phyloP scores from a whole-genome alignment of 805 yeast genomes.

The Millerozyma miso region DNA sequence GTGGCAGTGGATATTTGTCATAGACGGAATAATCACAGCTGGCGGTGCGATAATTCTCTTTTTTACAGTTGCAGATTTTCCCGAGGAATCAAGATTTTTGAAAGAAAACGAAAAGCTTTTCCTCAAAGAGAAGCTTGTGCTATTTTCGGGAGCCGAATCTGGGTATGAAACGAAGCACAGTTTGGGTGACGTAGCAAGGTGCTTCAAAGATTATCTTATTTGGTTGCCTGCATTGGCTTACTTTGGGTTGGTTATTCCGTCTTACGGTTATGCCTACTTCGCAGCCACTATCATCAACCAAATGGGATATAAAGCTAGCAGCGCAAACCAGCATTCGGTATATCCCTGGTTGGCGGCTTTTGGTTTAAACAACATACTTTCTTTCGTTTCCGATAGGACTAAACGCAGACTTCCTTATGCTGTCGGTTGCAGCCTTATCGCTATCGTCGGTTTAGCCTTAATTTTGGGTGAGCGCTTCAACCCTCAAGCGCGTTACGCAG shows the following conservation, averaged over 20 bases:
- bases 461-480: constrained; percentile 42
- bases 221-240: constrained; percentile 58
- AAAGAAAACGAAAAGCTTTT: constrained; percentile 49
- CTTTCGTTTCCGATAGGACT: constrained; percentile 55
- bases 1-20: constrained; percentile 51
- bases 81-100: constrained; percentile 56
- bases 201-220: constrained; percentile 57
- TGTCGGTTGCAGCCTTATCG: constrained; percentile 22
- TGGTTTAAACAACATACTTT: constrained; percentile 59
- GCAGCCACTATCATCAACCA: constrained; percentile 62
- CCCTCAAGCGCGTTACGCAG: constrained; percentile 50
- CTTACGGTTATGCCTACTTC: constrained; percentile 72
- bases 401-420: constrained; percentile 45
- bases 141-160: constrained; percentile 41
- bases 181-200: constrained; percentile 39
- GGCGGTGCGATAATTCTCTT: constrained; percentile 34
- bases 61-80: constrained; percentile 64
- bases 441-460: constrained; percentile 54
- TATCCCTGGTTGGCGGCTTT: constrained; percentile 84
- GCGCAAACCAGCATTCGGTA: constrained; percentile 76
- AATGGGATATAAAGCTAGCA: constrained; percentile 63
- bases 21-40: constrained; percentile 41
- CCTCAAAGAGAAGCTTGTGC: constrained; percentile 55
- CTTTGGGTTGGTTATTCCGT: constrained; percentile 65
- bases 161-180: constrained; percentile 47